Evolutionary conservation across 192 early-diverging fungal species (phyloP).

Genomic region (Mortierella claussenii): DNA sequence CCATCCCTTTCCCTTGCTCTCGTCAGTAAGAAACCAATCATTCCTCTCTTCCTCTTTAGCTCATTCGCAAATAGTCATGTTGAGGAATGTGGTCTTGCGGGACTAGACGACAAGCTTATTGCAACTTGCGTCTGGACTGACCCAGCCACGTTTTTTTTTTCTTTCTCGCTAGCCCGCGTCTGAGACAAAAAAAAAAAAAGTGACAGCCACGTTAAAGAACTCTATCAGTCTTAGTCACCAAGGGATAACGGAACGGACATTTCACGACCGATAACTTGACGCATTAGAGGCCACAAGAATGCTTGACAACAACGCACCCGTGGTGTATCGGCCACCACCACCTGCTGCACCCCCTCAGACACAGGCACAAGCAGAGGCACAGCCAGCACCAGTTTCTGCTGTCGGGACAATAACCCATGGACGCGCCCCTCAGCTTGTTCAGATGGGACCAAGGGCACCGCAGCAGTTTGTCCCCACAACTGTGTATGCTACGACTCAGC

Average conservation of each 20-base stretch:
- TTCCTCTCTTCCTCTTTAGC: too few species aligned
- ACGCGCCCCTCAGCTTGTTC: not conserved
- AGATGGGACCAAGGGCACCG: not conserved
- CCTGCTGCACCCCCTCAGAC: not conserved
- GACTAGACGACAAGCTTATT: too few species aligned
- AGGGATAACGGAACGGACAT: not conserved
- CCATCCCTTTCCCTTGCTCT: too few species aligned
- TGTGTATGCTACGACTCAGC: not conserved
- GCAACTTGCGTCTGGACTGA: too few species aligned
- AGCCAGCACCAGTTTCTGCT: not conserved
- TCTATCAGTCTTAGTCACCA: not conserved
- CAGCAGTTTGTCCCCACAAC: not conserved
- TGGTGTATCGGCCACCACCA: constrained; percentile 3
- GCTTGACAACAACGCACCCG: not conserved
- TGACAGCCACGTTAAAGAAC: too few species aligned
- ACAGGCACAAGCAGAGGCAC: not conserved
- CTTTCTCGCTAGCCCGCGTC: too few species aligned
- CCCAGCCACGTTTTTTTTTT: too few species aligned
- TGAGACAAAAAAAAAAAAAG: too few species aligned
- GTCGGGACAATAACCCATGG: too few species aligned
- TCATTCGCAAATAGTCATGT: too few species aligned
- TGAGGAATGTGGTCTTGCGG: too few species aligned
- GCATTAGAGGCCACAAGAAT: not conserved
- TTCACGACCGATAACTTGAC: not conserved
- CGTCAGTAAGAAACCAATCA: too few species aligned